These are phyloP conservation scores for Gyromitra esculenta DNA, from an alignment of 2,329 filamentous ascomycete genomes.

Conservation along the genomic window DNA sequence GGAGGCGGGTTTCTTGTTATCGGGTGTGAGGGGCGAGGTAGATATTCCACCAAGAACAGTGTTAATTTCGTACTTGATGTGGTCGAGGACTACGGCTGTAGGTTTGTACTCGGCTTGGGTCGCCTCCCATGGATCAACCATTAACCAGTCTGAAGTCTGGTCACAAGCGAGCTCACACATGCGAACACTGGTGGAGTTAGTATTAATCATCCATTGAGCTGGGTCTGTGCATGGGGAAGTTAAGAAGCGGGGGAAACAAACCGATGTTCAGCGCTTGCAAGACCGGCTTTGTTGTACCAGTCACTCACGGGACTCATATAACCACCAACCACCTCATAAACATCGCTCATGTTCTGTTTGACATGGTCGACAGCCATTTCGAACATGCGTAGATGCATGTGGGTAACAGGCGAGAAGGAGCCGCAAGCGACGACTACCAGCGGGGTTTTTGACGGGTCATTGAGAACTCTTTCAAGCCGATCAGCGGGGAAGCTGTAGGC, in stretches of 20 bases:
- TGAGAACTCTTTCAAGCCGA: slow-evolving; percentile 68
- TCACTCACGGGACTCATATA: slow-evolving; percentile 82
- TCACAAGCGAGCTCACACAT: slow-evolving; percentile 88
- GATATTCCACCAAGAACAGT: slow-evolving; percentile 75
- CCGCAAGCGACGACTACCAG: slow-evolving; percentile 76
- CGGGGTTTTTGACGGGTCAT: slow-evolving; percentile 68
- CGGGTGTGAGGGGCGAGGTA: slow-evolving; percentile 10
- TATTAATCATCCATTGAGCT: slow-evolving; percentile 12
- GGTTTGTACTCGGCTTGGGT: slow-evolving; percentile 84
- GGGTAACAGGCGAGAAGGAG: slow-evolving; percentile 78
- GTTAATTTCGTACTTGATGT: slow-evolving; percentile 92
- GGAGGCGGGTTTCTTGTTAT: slow-evolving; percentile 70
- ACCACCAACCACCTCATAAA: slow-evolving; percentile 86
- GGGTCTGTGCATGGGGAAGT: neutral
- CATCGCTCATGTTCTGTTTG: slow-evolving; percentile 70
- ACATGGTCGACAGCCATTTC: slow-evolving; percentile 85
- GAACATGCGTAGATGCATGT: slow-evolving; percentile 85
- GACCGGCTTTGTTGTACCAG: slow-evolving; percentile 80
- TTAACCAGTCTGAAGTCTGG: slow-evolving; percentile 79
- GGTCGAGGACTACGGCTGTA: slow-evolving; percentile 87
- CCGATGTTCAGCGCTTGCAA: slow-evolving; percentile 77
- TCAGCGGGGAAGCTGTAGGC: slow-evolving; percentile 71
- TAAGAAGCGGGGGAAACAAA: slow-evolving; percentile 58
- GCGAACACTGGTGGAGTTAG: slow-evolving; percentile 66
- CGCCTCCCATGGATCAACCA: slow-evolving; percentile 92